These are phyloP conservation scores for Fusarium sp. DNA, from an alignment of 2,329 filamentous ascomycete species.

Conservation along the genomic window DNA sequence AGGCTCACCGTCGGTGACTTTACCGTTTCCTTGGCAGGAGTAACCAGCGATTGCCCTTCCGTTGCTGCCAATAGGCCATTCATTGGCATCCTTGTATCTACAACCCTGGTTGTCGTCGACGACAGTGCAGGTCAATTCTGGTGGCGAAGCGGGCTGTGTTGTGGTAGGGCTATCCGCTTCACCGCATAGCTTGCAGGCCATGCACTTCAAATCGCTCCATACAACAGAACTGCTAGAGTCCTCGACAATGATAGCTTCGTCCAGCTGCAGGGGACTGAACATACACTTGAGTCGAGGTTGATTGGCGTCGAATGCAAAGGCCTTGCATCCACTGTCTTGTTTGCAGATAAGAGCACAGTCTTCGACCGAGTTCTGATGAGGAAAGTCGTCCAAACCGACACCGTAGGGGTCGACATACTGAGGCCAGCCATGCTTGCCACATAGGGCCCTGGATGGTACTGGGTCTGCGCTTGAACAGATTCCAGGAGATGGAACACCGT, in stretches of 20 bases:
- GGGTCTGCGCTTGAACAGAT: constrained; percentile 13
- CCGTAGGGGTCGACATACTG: constrained; percentile 18
- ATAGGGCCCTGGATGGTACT: constrained; percentile 14
- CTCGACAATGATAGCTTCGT: constrained; percentile 8
- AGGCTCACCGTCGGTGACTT: constrained; percentile 12
- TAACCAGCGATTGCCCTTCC: constrained; percentile 22
- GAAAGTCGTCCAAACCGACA: background rate
- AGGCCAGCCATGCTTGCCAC: constrained; percentile 23
- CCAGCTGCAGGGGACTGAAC: constrained; percentile 14
- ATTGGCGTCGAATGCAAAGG: constrained; percentile 29
- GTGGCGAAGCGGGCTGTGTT: constrained; percentile 7
- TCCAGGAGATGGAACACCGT: constrained; percentile 31
- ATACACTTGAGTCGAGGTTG: constrained; percentile 10
- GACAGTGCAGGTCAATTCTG: constrained; percentile 18
- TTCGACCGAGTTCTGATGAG: constrained; percentile 24
- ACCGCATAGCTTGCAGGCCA: constrained; percentile 24
- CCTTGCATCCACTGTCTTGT: constrained; percentile 16
- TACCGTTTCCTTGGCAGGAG: constrained; percentile 23
- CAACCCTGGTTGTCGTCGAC: constrained; percentile 4
- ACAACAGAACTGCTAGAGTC: background rate
- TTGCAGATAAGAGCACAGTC: constrained; percentile 41
- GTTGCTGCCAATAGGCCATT: constrained; percentile 25
- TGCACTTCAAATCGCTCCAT: constrained; percentile 33
- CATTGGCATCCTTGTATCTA: constrained; percentile 14
- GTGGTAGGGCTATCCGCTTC: constrained; percentile 6